Conservation (phyloP, 495 filamentous ascomycete species). For the Penicillium atrosanguineum region DNA sequence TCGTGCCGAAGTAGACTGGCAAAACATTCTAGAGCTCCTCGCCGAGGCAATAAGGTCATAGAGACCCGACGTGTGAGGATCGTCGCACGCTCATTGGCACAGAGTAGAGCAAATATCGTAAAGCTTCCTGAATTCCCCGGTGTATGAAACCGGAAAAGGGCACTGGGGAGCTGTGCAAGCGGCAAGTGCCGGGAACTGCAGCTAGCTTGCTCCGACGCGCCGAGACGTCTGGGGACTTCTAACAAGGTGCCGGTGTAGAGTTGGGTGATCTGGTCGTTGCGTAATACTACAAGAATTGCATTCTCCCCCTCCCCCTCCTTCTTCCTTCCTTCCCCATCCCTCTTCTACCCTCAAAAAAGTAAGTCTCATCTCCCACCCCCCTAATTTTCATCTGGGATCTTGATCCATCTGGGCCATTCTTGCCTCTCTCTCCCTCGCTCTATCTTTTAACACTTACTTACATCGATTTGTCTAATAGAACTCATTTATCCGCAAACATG, state of each 20-base stretch:
- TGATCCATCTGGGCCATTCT: conserved; percentile 9
- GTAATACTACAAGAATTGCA: conserved; percentile 38
- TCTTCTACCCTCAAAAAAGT: conserved; percentile 8
- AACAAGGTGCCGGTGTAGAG: conserved; percentile 2
- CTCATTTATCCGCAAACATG: conserved; percentile 34
- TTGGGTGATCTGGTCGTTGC: conserved; percentile 42
- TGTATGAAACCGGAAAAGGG: conserved; percentile 52
- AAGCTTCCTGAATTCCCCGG: conserved; percentile 50
- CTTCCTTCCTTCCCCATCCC: conserved; percentile 30
- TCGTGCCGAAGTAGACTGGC: conserved; percentile 10
- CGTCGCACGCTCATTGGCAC: conserved; percentile 32
- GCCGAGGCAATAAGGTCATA: conserved; percentile 20
- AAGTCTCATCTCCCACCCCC: conserved; percentile 5
- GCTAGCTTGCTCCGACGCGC: background rate
- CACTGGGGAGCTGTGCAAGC: conserved; percentile 28
- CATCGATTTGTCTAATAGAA: conserved; percentile 3
- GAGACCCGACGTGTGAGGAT: conserved; percentile 22
- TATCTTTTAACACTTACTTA: conserved; percentile 8
- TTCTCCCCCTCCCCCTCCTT: conserved; percentile 26
- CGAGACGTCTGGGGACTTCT: background rate
- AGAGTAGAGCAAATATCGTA: conserved; percentile 36
- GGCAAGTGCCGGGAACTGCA: conserved; percentile 36
- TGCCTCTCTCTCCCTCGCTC: conserved; percentile 3
- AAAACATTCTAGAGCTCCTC: conserved; percentile 34
- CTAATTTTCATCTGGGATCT: conserved; percentile 11